These are phyloP conservation scores for Copromyces sp. DNA, from an alignment of 495 filamentous ascomycete genomes.

Conservation along the genomic window DNA sequence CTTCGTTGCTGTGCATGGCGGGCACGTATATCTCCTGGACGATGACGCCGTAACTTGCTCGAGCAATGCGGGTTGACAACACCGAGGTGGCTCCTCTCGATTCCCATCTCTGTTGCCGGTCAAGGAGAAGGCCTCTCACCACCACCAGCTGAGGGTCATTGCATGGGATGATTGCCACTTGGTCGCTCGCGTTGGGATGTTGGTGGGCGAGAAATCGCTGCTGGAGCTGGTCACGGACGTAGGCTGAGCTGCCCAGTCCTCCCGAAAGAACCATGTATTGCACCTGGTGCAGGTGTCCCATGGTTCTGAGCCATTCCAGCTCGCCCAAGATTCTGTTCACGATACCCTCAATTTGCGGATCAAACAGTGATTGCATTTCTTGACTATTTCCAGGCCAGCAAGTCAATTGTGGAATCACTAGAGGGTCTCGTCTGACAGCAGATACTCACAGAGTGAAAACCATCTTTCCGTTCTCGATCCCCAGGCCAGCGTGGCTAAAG, in stretches of 20 bases:
- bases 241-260: slow-evolving; percentile 55
- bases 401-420: neutral
- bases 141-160: slow-evolving; percentile 51
- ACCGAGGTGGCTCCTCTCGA: slow-evolving; percentile 24
- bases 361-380: slow-evolving; percentile 45
- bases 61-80: slow-evolving; percentile 38
- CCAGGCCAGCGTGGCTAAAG: slow-evolving; percentile 26
- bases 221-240: slow-evolving; percentile 40
- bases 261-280: slow-evolving; percentile 51
- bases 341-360: slow-evolving; percentile 45
- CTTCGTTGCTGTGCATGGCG: slow-evolving; percentile 32
- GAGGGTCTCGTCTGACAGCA: neutral
- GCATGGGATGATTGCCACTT: slow-evolving; percentile 37
- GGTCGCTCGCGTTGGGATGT: slow-evolving; percentile 26
- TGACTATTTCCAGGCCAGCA: slow-evolving; percentile 18
- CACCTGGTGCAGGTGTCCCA: slow-evolving; percentile 36
- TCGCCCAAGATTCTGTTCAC: slow-evolving; percentile 43
- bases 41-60: slow-evolving; percentile 48
- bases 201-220: slow-evolving; percentile 25
- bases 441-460: slow-evolving; percentile 16
- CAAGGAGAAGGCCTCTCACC: slow-evolving; percentile 44
- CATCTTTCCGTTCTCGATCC: slow-evolving; percentile 31
- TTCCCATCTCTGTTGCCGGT: slow-evolving; percentile 41
- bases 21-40: slow-evolving; percentile 38
- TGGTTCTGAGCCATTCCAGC: slow-evolving; percentile 38